These are phyloP conservation scores for Typha latifolia DNA, from an alignment of 176 grass and related monocot genomes.

Conservation along the genomic window DNA sequence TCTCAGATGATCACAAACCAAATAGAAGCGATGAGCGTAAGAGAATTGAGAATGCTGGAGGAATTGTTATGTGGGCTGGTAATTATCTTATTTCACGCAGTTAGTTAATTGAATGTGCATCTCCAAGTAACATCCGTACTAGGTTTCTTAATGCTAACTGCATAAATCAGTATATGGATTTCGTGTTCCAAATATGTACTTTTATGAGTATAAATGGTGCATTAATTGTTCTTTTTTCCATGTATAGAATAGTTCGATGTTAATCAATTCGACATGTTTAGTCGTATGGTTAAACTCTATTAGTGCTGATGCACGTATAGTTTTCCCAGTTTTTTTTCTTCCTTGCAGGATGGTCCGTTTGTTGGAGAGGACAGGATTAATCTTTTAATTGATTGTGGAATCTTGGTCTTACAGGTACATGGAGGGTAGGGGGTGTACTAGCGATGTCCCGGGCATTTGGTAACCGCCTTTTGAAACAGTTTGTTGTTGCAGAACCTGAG, in stretches of 20 bases:
- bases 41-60: conserved; percentile 79
- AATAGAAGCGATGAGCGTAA: conserved; percentile 79
- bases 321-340: too few species aligned
- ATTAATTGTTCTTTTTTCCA: too few species aligned
- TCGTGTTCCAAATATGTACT: not conserved
- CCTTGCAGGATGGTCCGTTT: not conserved
- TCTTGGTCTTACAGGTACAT: conserved; percentile 50
- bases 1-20: conserved; percentile 84
- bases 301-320: too few species aligned
- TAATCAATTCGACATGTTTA: too few species aligned
- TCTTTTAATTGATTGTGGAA: not conserved
- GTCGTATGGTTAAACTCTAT: too few species aligned
- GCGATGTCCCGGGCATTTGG: conserved; percentile 92
- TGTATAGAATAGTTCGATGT: too few species aligned
- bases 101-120: not conserved
- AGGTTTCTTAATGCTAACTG: not conserved
- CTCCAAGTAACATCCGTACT: not conserved
- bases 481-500: conserved; percentile 81
- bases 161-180: not conserved
- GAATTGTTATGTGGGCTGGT: conserved; percentile 65
- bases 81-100: conserved; percentile 3
- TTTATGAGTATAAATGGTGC: too few species aligned
- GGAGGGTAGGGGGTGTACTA: conserved; percentile 88
- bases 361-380: not conserved
- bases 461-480: conserved; percentile 74